These are phyloP conservation scores for Rhinocladiella mackenziei DNA, from an alignment of 2,329 filamentous ascomycete genomes.

Conservation along the genomic window DNA sequence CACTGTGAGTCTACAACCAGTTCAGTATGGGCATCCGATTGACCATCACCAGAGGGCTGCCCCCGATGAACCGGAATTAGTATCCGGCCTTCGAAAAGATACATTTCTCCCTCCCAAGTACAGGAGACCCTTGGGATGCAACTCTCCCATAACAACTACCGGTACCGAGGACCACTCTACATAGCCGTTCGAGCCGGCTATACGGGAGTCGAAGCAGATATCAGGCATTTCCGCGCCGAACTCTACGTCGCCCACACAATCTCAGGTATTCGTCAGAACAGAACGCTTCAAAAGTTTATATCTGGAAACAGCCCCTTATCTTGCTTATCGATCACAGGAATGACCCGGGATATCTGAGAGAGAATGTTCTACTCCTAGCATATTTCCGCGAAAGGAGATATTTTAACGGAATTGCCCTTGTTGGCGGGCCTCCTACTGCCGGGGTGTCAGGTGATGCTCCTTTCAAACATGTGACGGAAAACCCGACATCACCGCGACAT, in stretches of 20 bases:
- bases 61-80: conserved; percentile 39
- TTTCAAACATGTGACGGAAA: conserved; percentile 43
- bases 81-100: conserved; percentile 38
- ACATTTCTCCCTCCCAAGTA: not conserved
- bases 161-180: conserved; percentile 51
- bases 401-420: conserved; percentile 43
- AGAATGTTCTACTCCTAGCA: conserved; percentile 39
- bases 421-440: conserved; percentile 46
- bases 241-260: conserved; percentile 54
- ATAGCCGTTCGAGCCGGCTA: conserved; percentile 53
- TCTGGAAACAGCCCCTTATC: conserved; percentile 47
- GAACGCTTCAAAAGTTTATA: conserved; percentile 52
- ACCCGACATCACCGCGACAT: conserved; percentile 50
- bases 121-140: conserved; percentile 47
- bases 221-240: conserved; percentile 46
- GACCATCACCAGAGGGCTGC: too few species aligned
- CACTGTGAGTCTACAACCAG: too few species aligned
- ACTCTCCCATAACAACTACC: conserved; percentile 59
- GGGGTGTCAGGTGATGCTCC: conserved; percentile 53
- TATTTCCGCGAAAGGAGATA: conserved; percentile 47
- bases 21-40: too few species aligned
- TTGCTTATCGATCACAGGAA: conserved; percentile 52
- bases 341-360: conserved; percentile 34
- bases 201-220: conserved; percentile 54
- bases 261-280: conserved; percentile 42